Evolutionary conservation across 2,329 filamentous ascomycete species (phyloP).

Genomic region (Xylariomycetidae sp.): DNA sequence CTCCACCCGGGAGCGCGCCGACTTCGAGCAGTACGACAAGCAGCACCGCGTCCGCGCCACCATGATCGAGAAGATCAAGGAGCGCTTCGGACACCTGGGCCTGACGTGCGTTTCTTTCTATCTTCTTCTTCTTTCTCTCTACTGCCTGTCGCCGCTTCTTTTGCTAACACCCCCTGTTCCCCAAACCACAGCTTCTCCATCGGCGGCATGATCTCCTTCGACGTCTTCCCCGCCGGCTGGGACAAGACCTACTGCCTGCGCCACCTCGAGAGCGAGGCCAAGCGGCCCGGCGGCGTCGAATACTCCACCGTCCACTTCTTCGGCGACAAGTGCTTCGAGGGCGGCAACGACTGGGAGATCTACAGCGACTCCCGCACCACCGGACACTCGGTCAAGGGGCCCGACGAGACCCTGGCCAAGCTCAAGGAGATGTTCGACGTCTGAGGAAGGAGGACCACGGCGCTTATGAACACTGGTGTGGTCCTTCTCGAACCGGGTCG

Average conservation of each 20-base stretch:
- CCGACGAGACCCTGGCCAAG: conserved; percentile 74
- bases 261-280: conserved; percentile 77
- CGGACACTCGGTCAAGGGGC: conserved; percentile 76
- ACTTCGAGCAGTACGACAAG: conserved; percentile 77
- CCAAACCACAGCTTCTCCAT: conserved; percentile 68
- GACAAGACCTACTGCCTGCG: conserved; percentile 96
- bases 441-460: no score
- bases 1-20: conserved; percentile 68
- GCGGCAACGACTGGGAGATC: conserved; percentile 96
- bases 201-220: conserved; percentile 96
- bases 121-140: not conserved
- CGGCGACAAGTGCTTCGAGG: conserved; percentile 86
- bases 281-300: conserved; percentile 60
- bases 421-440: conserved; percentile 76
- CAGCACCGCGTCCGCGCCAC: conserved; percentile 67
- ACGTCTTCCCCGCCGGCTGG: conserved; percentile 95
- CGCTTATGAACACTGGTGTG: no score
- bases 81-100: conserved; percentile 76
- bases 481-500: no score
- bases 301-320: conserved; percentile 97
- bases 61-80: conserved; percentile 70
- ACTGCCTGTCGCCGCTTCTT: conserved; percentile 2
- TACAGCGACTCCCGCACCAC: conserved; percentile 74
- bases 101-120: conserved; percentile 60
- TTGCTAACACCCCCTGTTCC: not conserved